Percentiles rank a stretch among this genome's conserved stretches.
phyloP scores from a whole-genome alignment of 305 asterid species.

The Solanum hybrid region DNA sequence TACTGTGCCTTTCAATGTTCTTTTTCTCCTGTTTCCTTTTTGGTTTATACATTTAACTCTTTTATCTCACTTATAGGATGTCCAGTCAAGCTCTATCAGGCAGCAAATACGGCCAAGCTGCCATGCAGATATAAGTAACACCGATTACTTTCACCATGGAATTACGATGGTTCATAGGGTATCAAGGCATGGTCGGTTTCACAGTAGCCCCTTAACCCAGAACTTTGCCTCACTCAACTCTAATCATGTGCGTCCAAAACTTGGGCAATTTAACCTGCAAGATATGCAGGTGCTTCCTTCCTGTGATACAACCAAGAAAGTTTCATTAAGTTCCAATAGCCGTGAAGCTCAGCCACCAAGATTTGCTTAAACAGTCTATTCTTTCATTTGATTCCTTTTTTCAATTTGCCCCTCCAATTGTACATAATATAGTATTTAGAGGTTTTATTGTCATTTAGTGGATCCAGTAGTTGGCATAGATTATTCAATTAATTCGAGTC shows the following conservation, averaged over 20 bases:
- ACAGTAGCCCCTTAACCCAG: slow-evolving; percentile 18
- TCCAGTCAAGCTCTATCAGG: slow-evolving; percentile 25
- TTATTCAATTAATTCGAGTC: background rate
- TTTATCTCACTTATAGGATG: slow-evolving; percentile 26
- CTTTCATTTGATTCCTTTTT: background rate
- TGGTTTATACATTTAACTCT: background rate
- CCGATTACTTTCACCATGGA: slow-evolving; percentile 27
- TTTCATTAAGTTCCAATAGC: slow-evolving; percentile 11
- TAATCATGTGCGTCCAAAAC: slow-evolving; percentile 19
- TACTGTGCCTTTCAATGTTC: background rate
- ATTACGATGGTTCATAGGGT: slow-evolving; percentile 14
- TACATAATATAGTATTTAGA: slow-evolving; percentile 14
- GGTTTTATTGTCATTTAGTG: background rate
- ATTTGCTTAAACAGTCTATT: background rate
- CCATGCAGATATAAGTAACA: slow-evolving; percentile 21
- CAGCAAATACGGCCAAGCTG: slow-evolving; percentile 28
- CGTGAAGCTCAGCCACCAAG: slow-evolving; percentile 10
- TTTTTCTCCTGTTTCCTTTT: background rate
- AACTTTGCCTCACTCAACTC: slow-evolving; percentile 16
- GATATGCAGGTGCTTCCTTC: slow-evolving; percentile 19
- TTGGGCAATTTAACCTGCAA: slow-evolving; percentile 15
- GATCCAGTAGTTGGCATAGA: background rate
- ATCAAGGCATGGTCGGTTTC: slow-evolving; percentile 15
- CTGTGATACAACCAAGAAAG: slow-evolving; percentile 14
- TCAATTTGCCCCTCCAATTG: slow-evolving; percentile 14